phyloP scores from a whole-genome alignment of 2,329 filamentous ascomycete species.

The Aspergillus fijiensis region DNA sequence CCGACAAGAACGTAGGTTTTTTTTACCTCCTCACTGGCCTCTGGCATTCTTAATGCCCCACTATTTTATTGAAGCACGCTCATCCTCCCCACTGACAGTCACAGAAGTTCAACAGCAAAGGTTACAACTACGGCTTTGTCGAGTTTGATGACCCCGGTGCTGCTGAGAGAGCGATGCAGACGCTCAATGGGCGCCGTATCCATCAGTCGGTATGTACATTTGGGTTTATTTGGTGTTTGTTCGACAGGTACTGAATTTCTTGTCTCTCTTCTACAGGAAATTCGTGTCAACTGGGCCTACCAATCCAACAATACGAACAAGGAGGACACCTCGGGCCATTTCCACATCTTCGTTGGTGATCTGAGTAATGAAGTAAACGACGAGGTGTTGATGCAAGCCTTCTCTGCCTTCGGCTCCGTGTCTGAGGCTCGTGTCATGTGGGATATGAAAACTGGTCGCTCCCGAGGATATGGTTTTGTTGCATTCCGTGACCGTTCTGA shows the following conservation, averaged over 20 bases:
- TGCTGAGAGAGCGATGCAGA: slow-evolving; percentile 95
- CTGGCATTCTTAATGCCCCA: background rate
- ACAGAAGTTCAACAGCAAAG: slow-evolving; percentile 69
- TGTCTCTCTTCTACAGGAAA: slow-evolving; percentile 64
- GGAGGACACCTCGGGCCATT: slow-evolving; percentile 96
- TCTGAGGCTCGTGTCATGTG: slow-evolving; percentile 99
- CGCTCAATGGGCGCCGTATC: slow-evolving; percentile 89
- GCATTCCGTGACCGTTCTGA: slow-evolving; percentile 92
- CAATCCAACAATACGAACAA: slow-evolving; percentile 93
- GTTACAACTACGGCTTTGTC: slow-evolving; percentile 98
- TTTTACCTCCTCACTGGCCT: background rate
- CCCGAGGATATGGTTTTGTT: slow-evolving; percentile 95
- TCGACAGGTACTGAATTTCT: slow-evolving; percentile 4
- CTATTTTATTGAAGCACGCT: background rate
- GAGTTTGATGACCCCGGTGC: slow-evolving; percentile 98
- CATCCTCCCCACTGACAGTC: slow-evolving; percentile 19
- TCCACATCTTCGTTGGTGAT: slow-evolving; percentile 98
- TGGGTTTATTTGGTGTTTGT: background rate
- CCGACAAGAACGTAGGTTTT: slow-evolving; percentile 92
- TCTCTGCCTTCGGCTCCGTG: slow-evolving; percentile 91
- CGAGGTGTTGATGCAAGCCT: slow-evolving; percentile 87
- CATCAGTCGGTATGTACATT: slow-evolving; percentile 77
- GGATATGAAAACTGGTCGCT: slow-evolving; percentile 99
- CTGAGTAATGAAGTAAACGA: slow-evolving; percentile 98
- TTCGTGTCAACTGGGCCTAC: slow-evolving; percentile 99